phyloP scores from a whole-genome alignment of 768 basidiomycete genomes.

The Lentinula sp. region DNA sequence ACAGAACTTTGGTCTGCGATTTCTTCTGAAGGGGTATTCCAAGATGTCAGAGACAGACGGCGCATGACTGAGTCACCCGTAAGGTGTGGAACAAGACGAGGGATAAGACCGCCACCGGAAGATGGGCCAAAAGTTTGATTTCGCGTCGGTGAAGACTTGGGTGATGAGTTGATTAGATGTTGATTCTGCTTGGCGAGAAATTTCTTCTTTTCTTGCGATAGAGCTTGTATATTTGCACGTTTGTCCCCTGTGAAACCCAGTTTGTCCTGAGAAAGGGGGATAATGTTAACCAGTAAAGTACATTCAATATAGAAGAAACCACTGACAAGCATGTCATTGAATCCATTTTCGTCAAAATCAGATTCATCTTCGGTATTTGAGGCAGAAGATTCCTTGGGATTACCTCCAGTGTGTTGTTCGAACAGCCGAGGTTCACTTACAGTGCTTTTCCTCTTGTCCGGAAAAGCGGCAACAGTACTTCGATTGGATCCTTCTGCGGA shows the following conservation, averaged over 20 bases:
- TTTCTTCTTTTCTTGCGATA: slow-evolving; percentile 59
- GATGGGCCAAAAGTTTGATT: slow-evolving; percentile 48
- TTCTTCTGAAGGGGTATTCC: slow-evolving; percentile 34
- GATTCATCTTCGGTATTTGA: slow-evolving; percentile 24
- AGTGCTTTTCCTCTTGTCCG: slow-evolving; percentile 42
- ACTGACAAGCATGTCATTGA: slow-evolving; percentile 69
- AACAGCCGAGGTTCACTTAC: slow-evolving; percentile 70
- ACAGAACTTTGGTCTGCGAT: slow-evolving; percentile 18
- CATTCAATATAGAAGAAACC: neutral
- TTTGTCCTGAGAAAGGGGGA: slow-evolving; percentile 45
- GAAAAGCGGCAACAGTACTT: slow-evolving; percentile 23
- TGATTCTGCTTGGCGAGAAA: slow-evolving; percentile 57
- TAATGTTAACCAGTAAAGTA: slow-evolving; percentile 5
- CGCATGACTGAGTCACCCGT: slow-evolving; percentile 72
- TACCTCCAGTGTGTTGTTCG: slow-evolving; percentile 35
- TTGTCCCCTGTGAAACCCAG: slow-evolving; percentile 69
- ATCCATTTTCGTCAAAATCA: slow-evolving; percentile 38
- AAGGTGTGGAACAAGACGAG: slow-evolving; percentile 65
- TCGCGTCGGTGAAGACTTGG: slow-evolving; percentile 21
- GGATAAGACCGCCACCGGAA: slow-evolving; percentile 49
- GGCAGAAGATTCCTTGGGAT: slow-evolving; percentile 15
- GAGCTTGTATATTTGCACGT: slow-evolving; percentile 53
- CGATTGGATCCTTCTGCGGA: slow-evolving; percentile 30
- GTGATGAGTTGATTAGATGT: slow-evolving; percentile 25
- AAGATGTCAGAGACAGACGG: slow-evolving; percentile 59